These are phyloP conservation scores for Gossypium ekmanianum DNA, from an alignment of 345 rosid species.

Conservation along the genomic window DNA sequence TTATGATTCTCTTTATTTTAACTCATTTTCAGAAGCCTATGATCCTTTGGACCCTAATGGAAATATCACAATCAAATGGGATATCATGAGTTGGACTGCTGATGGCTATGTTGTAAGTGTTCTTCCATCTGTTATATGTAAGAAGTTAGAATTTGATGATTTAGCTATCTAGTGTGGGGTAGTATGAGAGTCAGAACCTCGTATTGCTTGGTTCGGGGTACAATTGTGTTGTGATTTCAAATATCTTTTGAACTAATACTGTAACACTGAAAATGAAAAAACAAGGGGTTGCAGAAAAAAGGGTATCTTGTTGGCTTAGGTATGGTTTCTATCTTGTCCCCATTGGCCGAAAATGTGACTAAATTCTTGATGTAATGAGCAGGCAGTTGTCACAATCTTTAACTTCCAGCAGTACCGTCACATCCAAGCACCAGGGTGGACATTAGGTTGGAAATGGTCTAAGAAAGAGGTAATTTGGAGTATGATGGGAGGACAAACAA, in stretches of 20 bases:
- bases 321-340: neutral
- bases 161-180: neutral
- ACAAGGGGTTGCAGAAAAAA: neutral
- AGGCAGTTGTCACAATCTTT: conserved; percentile 72
- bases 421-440: conserved; percentile 80
- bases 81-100: conserved; percentile 67
- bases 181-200: neutral
- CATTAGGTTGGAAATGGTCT: conserved; percentile 75
- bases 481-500: conserved; percentile 72
- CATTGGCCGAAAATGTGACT: neutral
- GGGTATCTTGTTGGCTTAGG: neutral
- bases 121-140: neutral
- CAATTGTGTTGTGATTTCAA: neutral
- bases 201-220: neutral
- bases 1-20: neutral
- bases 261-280: neutral
- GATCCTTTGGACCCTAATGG: conserved; percentile 89
- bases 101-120: conserved; percentile 84
- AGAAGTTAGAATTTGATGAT: neutral
- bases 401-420: conserved; percentile 92
- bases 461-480: conserved; percentile 83
- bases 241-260: neutral
- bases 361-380: conserved; percentile 14
- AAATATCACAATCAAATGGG: conserved; percentile 93
- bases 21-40: conserved; percentile 55